phyloP scores from a whole-genome alignment of 116 monocot genomes.

The Papilionanthe hybrid region DNA sequence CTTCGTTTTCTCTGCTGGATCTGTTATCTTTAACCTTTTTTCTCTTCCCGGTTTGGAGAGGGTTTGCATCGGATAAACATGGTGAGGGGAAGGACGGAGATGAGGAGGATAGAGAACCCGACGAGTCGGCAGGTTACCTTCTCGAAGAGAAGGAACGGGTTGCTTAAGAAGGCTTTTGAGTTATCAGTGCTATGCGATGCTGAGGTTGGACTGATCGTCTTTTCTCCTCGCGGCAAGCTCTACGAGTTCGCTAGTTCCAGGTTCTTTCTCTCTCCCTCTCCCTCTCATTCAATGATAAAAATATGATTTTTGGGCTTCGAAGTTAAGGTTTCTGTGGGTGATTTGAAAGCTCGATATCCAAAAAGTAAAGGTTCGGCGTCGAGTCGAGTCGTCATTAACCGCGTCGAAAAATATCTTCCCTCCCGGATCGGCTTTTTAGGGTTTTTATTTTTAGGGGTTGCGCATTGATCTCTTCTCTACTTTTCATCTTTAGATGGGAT shows the following conservation, averaged over 20 bases:
- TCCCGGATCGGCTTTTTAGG: background rate
- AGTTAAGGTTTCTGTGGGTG: background rate
- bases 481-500: background rate
- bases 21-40: background rate
- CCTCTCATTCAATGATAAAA: background rate
- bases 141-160: conserved; percentile 28
- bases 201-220: conserved; percentile 36
- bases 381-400: background rate
- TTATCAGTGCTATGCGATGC: conserved; percentile 37
- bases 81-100: conserved; percentile 41
- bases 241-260: conserved; percentile 34
- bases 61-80: background rate
- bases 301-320: background rate
- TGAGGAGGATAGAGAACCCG: conserved; percentile 38
- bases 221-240: conserved; percentile 29
- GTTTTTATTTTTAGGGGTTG: background rate
- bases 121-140: conserved; percentile 44
- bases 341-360: background rate
- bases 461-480: background rate
- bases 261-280: background rate
- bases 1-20: background rate
- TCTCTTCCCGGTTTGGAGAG: background rate
- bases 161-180: conserved; percentile 42
- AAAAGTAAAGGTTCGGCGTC: background rate
- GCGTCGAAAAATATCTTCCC: background rate